A percentile compares a stretch with the other conserved stretches of the same genome.
These are phyloP conservation scores for Candida morakotiae DNA, from an alignment of 805 yeast species.

Conservation along the genomic window DNA sequence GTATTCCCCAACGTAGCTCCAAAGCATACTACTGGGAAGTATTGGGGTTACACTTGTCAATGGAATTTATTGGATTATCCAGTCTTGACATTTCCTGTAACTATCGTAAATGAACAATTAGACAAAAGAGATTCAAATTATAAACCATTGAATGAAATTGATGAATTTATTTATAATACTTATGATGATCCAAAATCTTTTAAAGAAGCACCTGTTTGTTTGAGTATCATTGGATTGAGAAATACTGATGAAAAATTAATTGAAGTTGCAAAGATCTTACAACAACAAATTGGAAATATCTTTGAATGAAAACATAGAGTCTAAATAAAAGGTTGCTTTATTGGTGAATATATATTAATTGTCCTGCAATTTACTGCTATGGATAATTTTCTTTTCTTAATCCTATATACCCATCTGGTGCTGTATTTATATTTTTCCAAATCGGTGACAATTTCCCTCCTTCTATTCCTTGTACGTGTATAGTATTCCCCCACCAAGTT, in stretches of 20 bases:
- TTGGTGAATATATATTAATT: too few relatives aligned
- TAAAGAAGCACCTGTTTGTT: slow-evolving; percentile 14
- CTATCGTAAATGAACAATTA: slow-evolving; percentile 12
- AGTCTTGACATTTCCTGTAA: slow-evolving; percentile 14
- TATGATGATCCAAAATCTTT: slow-evolving; percentile 14
- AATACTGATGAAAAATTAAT: slow-evolving; percentile 17
- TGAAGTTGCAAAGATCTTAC: slow-evolving; percentile 12
- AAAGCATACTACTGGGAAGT: slow-evolving; percentile 15
- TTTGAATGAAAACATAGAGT: not conserved
- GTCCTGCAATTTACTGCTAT: too few relatives aligned
- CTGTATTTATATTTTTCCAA: slow-evolving; percentile 28
- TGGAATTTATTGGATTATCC: slow-evolving; percentile 19
- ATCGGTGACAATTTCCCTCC: slow-evolving; percentile 17
- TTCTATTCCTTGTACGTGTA: slow-evolving; percentile 32
- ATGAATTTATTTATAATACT: slow-evolving; percentile 9
- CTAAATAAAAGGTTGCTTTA: too few relatives aligned
- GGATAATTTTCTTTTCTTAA: slow-evolving; percentile 26
- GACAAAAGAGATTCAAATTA: slow-evolving; percentile 12
- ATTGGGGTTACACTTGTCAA: slow-evolving; percentile 18
- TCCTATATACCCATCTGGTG: slow-evolving; percentile 31
- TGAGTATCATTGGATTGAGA: slow-evolving; percentile 16
- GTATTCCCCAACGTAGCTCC: slow-evolving; percentile 15
- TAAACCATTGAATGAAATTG: slow-evolving; percentile 13
- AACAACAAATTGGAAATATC: slow-evolving; percentile 5
- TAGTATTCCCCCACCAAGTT: slow-evolving; percentile 64